Conservation (phyloP, 2,329 filamentous ascomycete species). For the Penicillium sp. region DNA sequence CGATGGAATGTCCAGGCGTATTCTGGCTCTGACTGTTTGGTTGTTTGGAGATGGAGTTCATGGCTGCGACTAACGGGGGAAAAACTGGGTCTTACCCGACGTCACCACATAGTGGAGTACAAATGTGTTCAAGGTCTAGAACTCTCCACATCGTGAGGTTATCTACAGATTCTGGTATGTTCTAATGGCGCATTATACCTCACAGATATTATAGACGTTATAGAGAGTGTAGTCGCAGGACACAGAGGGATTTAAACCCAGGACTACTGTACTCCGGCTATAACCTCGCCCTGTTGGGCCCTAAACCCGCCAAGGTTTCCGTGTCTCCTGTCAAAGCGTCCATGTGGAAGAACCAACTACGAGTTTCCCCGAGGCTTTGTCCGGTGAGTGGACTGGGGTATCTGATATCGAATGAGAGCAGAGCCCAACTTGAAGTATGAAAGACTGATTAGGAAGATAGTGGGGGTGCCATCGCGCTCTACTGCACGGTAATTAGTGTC, state of each 20-base stretch:
- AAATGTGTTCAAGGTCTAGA: slow-evolving; percentile 8
- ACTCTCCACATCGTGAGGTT: neutral
- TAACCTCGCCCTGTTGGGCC: slow-evolving; percentile 5
- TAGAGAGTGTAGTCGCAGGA: too few relatives aligned
- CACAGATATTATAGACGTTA: neutral
- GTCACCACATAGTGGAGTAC: slow-evolving; percentile 21
- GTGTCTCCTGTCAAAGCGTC: slow-evolving; percentile 8
- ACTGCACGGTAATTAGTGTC: neutral
- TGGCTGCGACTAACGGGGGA: slow-evolving; percentile 10
- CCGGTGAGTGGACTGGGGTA: slow-evolving; percentile 14
- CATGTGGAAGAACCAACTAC: neutral
- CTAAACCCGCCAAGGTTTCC: slow-evolving; percentile 3
- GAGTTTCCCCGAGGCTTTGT: slow-evolving; percentile 12
- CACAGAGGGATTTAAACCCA: neutral
- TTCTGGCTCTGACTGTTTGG: too few relatives aligned
- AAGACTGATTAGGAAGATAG: neutral
- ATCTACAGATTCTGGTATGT: neutral
- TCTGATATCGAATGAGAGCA: neutral
- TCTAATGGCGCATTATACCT: neutral
- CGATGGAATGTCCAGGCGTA: slow-evolving; percentile 4
- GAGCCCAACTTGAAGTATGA: neutral
- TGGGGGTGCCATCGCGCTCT: neutral
- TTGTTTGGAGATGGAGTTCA: neutral
- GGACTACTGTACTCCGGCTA: slow-evolving; percentile 23
- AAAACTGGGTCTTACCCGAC: slow-evolving; percentile 28